Percentiles rank a stretch among this genome's conserved stretches.
These are phyloP conservation scores for Tympanopsis confertula DNA, from an alignment of 2,329 filamentous ascomycete genomes.

Conservation along the genomic window DNA sequence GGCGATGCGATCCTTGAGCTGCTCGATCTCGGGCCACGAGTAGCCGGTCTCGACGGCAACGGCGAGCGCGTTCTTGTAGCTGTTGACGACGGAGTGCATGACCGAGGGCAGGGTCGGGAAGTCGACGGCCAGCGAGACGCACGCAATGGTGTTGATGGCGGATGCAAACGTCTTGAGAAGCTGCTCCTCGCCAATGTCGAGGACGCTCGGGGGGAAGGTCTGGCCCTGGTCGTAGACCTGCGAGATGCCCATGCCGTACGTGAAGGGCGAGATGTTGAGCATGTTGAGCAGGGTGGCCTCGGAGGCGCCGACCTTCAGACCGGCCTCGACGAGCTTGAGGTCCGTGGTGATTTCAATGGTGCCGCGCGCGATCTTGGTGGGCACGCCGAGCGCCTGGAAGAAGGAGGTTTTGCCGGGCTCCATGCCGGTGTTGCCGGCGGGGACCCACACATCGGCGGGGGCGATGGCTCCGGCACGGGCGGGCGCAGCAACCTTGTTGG, in stretches of 20 bases:
- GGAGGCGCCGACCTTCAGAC: constrained; percentile 90
- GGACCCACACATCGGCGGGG: constrained; percentile 84
- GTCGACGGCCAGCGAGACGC: constrained; percentile 81
- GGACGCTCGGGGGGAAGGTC: constrained; percentile 71
- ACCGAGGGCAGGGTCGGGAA: constrained; percentile 94
- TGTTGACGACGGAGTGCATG: constrained; percentile 92
- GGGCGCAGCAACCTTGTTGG: constrained; percentile 94
- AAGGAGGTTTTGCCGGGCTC: constrained; percentile 99
- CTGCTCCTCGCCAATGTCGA: constrained; percentile 92
- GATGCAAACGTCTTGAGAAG: constrained; percentile 72
- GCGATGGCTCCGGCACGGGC: constrained; percentile 96
- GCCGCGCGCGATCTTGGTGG: constrained; percentile 99
- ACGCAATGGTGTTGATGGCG: constrained; percentile 77
- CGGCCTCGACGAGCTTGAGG: constrained; percentile 91
- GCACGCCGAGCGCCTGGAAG: constrained; percentile 99
- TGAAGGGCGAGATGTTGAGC: constrained; percentile 99
- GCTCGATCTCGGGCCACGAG: constrained; percentile 88
- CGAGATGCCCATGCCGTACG: constrained; percentile 90
- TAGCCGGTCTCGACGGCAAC: constrained; percentile 83
- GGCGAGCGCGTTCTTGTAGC: constrained; percentile 91
- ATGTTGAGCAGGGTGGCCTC: constrained; percentile 99
- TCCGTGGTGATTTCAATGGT: constrained; percentile 99
- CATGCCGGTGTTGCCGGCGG: constrained; percentile 99
- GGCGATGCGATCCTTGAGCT: constrained; percentile 98
- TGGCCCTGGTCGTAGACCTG: constrained; percentile 99